Evolutionary conservation across 805 yeast genomes (phyloP).

Genomic region (Ogataea methanolica): DNA sequence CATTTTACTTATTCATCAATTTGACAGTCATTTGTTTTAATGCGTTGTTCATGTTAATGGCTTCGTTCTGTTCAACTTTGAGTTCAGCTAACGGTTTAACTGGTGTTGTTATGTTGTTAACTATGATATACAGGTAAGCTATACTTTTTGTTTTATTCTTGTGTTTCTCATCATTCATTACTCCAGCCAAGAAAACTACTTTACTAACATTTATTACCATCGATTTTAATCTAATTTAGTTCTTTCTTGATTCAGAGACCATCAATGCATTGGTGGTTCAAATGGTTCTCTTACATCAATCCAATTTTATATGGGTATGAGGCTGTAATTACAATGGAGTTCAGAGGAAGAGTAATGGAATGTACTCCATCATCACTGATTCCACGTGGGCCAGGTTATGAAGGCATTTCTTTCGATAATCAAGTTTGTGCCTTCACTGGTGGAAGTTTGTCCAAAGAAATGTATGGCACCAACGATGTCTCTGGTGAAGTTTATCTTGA

Average conservation of each 20-base stretch:
- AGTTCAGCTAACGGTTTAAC: conserved; percentile 52
- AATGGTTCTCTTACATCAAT: conserved; percentile 57
- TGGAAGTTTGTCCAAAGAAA: conserved; percentile 31
- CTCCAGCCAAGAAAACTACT: too few relatives aligned
- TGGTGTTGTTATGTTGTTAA: conserved; percentile 46
- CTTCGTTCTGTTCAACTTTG: conserved; percentile 39
- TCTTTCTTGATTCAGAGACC: too few relatives aligned
- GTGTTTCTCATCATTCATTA: too few relatives aligned
- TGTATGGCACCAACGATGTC: conserved; percentile 31
- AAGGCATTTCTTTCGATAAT: conserved; percentile 26
- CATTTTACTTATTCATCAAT: conserved; percentile 40
- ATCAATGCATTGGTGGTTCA: conserved; percentile 45
- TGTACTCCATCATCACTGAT: conserved; percentile 42
- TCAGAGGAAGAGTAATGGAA: conserved; percentile 48
- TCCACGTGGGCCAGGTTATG: conserved; percentile 8
- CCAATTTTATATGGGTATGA: conserved; percentile 61
- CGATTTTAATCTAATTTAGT: too few relatives aligned
- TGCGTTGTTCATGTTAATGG: conserved; percentile 47
- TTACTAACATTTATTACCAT: too few relatives aligned
- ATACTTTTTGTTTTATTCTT: too few relatives aligned
- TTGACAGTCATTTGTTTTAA: conserved; percentile 40
- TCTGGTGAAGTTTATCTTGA: conserved; percentile 53
- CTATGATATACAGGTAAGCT: conserved; percentile 51
- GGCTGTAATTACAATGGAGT: conserved; percentile 60
- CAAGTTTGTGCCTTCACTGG: conserved; percentile 55